Evolutionary conservation across 1,284 basidiomycete species (phyloP), one percentile per base, ranked within the genome.

Genomic region (Fomitopsis betulina): DNA sequence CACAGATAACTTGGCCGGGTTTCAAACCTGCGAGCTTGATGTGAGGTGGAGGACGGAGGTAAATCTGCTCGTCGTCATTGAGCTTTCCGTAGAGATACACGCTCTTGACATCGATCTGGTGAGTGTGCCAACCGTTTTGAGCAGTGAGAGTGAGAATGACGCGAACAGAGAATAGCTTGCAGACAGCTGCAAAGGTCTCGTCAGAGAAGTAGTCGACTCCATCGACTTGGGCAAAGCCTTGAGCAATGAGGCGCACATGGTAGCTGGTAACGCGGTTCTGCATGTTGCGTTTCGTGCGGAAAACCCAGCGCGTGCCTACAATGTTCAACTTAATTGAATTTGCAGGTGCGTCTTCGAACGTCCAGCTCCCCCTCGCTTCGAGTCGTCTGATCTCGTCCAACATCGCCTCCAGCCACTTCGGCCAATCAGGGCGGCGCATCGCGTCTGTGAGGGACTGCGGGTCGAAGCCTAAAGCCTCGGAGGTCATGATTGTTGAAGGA

Each of bases 191-290:
- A 49, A 62, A 73, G 4, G 70, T 73, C 39, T 76, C 64, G n/a
- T 68, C 61, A 9, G 43, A 23, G 45, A 49, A 53, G 59, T 66
- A 80, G 61, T 81, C 75, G 17, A 76, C 47, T 0, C 78, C 74
- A 2, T 66, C 60, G 2, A 66, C 55, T 58, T 75, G 74, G 43
- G 62, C 59, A 64, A 71, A 78, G 1, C 77, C 78, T 49, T 71
- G 68, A 5, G 74, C 74, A 2, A 76, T 72, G 0, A 77, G 66
- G 1, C 75, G 60, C 0, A 72, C 75, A 39, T 75, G 73, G 64
- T 66, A 67, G 25, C 64, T 62, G 30, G 56, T 42, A 17, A 73
- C 32, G 7, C 64, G 45, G 1, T 70, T 70, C 7, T 64, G 21
- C 9, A 63, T 60, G 51, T 76, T 64, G 8, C 59, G 57, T 62